Evolutionary conservation across 2,329 filamentous ascomycete genomes (phyloP).

Genomic region (Paracamarosporium sp.): DNA sequence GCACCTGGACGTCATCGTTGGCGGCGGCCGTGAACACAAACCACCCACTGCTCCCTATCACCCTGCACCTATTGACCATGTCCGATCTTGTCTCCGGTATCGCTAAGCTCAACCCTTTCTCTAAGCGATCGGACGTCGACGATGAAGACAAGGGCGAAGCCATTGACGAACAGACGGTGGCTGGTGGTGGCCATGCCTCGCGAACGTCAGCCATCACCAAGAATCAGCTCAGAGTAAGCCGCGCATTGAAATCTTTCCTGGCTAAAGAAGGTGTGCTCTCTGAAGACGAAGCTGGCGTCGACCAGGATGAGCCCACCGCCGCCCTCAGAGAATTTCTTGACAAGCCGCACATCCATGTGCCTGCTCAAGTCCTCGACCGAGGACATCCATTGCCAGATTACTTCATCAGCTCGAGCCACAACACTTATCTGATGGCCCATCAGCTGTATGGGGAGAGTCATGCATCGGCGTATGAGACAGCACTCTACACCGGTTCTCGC

Average conservation of each 20-base stretch:
- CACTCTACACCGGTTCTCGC: slow-evolving; percentile 67
- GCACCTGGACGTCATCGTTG: not conserved
- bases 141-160: slow-evolving; percentile 64
- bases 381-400: slow-evolving; percentile 71
- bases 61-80: slow-evolving; percentile 23
- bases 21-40: not conserved
- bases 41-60: slow-evolving; percentile 4
- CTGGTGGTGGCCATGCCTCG: slow-evolving; percentile 66
- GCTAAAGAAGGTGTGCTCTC: slow-evolving; percentile 60
- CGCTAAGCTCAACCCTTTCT: slow-evolving; percentile 41
- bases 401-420: slow-evolving; percentile 76
- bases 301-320: slow-evolving; percentile 52
- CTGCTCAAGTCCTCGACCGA: slow-evolving; percentile 61
- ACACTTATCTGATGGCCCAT: slow-evolving; percentile 74
- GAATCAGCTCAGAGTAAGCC: slow-evolving; percentile 65
- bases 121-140: slow-evolving; percentile 31
- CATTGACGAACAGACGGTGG: slow-evolving; percentile 58
- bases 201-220: slow-evolving; percentile 58
- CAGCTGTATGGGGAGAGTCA: slow-evolving; percentile 71
- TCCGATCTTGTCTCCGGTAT: slow-evolving; percentile 43
- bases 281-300: slow-evolving; percentile 55
- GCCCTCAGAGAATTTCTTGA: slow-evolving; percentile 61
- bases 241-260: slow-evolving; percentile 63
- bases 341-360: slow-evolving; percentile 65
- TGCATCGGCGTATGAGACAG: slow-evolving; percentile 68